A percentile compares a stretch with the other conserved stretches of the same genome.
Conservation (phyloP, 306 rosid genomes). For the Phaseolus lunatus region DNA sequence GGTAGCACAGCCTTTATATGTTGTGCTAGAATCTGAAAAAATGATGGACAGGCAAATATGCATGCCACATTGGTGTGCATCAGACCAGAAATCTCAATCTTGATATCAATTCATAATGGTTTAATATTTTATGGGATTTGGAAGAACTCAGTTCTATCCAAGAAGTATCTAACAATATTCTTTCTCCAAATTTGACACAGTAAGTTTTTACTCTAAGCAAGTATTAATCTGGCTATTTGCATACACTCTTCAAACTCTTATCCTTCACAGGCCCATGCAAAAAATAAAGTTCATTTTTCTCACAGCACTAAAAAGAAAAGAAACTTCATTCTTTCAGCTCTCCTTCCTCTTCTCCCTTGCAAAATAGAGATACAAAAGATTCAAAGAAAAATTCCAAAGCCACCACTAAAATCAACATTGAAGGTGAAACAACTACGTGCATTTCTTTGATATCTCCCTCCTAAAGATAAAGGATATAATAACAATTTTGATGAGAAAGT, state of each 20-base stretch:
- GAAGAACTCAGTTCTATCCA: conserved; percentile 23
- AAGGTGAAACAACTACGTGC: conserved; percentile 14
- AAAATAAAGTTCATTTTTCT: conserved; percentile 28
- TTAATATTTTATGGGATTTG: conserved; percentile 8
- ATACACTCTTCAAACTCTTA: conserved; percentile 15
- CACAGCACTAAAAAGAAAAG: background rate
- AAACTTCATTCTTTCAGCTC: conserved; percentile 18
- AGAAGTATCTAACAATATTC: conserved; percentile 24
- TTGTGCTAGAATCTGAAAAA: conserved; percentile 83
- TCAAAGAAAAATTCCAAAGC: conserved; percentile 26
- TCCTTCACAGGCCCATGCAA: conserved; percentile 28
- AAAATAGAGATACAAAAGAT: conserved; percentile 9
- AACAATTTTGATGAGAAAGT: conserved; percentile 3
- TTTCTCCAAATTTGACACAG: conserved; percentile 31
- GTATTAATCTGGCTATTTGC: conserved; percentile 25
- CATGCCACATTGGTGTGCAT: conserved; percentile 28
- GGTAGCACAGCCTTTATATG: conserved; percentile 92
- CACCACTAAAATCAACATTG: conserved; percentile 9
- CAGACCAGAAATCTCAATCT: conserved; percentile 22
- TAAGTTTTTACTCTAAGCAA: conserved; percentile 14
- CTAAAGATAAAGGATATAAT: background rate
- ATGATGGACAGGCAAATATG: conserved; percentile 33
- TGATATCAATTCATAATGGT: conserved; percentile 8
- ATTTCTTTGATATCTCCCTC: background rate
- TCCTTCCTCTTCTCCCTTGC: conserved; percentile 19